Evolutionary conservation across 306 rosid species (phyloP).

Genomic region (Urtica urens): DNA sequence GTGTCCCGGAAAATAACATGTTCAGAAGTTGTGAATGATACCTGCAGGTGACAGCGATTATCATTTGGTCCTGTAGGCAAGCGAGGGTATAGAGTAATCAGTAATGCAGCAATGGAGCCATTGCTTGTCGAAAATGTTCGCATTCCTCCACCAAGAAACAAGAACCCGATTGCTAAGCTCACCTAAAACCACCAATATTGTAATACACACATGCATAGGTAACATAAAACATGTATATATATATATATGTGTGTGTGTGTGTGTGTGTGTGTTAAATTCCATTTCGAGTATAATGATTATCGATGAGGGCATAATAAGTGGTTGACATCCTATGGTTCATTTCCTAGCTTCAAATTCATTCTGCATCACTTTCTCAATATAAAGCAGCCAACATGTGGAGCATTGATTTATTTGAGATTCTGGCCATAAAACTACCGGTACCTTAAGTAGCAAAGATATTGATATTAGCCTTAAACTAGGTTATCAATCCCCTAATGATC

Average conservation of each 20-base stretch:
- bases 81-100: constrained; percentile 89
- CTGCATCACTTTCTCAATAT: neutral
- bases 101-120: constrained; percentile 81
- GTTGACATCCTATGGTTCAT: too few species aligned
- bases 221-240: too few species aligned
- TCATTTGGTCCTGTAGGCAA: constrained; percentile 93
- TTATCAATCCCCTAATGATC: constrained; percentile 2
- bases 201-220: too few species aligned
- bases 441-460: neutral
- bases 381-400: neutral
- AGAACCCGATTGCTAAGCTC: constrained; percentile 87
- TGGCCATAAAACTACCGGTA: too few species aligned
- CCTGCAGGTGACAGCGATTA: constrained; percentile 98
- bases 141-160: constrained; percentile 98
- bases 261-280: too few species aligned
- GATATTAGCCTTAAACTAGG: neutral
- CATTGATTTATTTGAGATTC: neutral
- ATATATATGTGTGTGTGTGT: too few species aligned
- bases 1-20: too few species aligned
- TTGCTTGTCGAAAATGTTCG: constrained; percentile 82
- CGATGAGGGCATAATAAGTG: too few species aligned
- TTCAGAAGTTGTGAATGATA: constrained; percentile 20
- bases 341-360: constrained; percentile 1
- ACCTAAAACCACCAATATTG: constrained; percentile 48
- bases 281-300: too few species aligned